phyloP scores from a whole-genome alignment of 495 filamentous ascomycete species.

The Daldinia decipiens region DNA sequence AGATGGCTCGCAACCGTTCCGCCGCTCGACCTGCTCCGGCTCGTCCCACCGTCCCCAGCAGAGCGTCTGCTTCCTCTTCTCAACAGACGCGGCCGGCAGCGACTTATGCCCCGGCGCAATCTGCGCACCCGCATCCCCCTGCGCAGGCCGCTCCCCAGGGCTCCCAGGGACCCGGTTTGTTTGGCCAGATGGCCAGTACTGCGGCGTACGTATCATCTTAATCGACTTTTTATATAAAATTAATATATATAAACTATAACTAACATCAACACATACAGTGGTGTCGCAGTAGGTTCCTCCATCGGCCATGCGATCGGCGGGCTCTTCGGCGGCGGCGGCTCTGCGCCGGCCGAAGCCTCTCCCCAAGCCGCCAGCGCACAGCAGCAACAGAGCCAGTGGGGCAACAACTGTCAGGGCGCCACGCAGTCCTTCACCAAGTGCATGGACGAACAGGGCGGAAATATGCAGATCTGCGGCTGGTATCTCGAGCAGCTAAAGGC shows the following conservation, averaged over 20 bases:
- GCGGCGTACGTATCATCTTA: conserved; percentile 70
- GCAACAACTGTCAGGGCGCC: conserved; percentile 79
- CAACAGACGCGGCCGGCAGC: conserved; percentile 71
- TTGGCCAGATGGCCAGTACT: conserved; percentile 88
- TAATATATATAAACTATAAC: not conserved
- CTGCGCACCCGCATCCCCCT: conserved; percentile 55
- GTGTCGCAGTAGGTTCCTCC: conserved; percentile 93
- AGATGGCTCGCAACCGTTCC: conserved; percentile 83
- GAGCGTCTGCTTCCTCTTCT: conserved; percentile 62
- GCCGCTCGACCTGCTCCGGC: conserved; percentile 70
- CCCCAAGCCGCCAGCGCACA: conserved; percentile 51
- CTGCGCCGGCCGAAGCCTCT: conserved; percentile 65
- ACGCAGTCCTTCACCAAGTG: conserved; percentile 90
- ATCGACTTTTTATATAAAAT: not conserved
- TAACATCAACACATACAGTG: conserved; percentile 62
- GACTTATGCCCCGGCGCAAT: conserved; percentile 70
- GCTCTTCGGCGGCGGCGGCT: conserved; percentile 75
- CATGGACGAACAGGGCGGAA: conserved; percentile 91
- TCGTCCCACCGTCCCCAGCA: conserved; percentile 73
- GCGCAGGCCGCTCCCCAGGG: conserved; percentile 56
- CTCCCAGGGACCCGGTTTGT: conserved; percentile 75
- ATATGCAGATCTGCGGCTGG: conserved; percentile 96
- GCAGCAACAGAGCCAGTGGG: conserved; percentile 61
- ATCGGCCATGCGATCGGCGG: conserved; percentile 95
- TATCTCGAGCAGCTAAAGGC: conserved; percentile 98